Evolutionary conservation across 2,329 filamentous ascomycete genomes (phyloP).

Genomic region (Catunica adiposa): DNA sequence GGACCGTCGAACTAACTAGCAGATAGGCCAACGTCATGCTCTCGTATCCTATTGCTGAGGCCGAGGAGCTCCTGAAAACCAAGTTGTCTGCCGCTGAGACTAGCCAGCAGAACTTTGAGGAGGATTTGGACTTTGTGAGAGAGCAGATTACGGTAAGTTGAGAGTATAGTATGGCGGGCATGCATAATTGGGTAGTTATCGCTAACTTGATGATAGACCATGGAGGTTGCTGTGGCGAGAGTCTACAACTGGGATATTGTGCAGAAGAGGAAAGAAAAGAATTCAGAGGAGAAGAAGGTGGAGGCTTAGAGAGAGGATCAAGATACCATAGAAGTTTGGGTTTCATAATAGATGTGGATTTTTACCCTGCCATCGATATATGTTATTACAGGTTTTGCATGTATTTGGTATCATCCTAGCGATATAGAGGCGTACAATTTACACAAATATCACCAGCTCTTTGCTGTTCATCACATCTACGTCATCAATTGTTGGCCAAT

Average conservation of each 20-base stretch:
- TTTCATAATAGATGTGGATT: neutral
- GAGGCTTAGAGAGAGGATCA: conserved; percentile 7
- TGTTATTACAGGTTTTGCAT: too few relatives aligned
- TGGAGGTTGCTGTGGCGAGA: conserved; percentile 88
- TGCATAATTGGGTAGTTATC: too few relatives aligned
- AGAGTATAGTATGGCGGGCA: neutral
- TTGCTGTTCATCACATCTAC: too few relatives aligned
- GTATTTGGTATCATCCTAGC: too few relatives aligned
- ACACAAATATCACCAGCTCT: too few relatives aligned
- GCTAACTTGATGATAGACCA: conserved; percentile 41
- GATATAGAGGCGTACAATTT: too few relatives aligned
- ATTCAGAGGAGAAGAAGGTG: conserved; percentile 25
- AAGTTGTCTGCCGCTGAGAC: conserved; percentile 67
- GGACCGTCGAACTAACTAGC: neutral
- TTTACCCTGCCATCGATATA: neutral
- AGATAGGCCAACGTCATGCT: conserved; percentile 90
- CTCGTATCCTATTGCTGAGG: conserved; percentile 79
- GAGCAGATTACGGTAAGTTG: conserved; percentile 81
- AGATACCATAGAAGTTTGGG: neutral
- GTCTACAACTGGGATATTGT: conserved; percentile 99
- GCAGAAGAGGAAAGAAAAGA: conserved; percentile 80
- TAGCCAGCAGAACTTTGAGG: conserved; percentile 76
- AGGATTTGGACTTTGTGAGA: conserved; percentile 86
- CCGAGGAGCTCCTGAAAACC: conserved; percentile 56
- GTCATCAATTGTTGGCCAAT: neutral